Percentiles rank a stretch among this genome's conserved stretches.
Evolutionary conservation across 805 yeast species (phyloP).

Genomic region (Saccharomyces jurei): DNA sequence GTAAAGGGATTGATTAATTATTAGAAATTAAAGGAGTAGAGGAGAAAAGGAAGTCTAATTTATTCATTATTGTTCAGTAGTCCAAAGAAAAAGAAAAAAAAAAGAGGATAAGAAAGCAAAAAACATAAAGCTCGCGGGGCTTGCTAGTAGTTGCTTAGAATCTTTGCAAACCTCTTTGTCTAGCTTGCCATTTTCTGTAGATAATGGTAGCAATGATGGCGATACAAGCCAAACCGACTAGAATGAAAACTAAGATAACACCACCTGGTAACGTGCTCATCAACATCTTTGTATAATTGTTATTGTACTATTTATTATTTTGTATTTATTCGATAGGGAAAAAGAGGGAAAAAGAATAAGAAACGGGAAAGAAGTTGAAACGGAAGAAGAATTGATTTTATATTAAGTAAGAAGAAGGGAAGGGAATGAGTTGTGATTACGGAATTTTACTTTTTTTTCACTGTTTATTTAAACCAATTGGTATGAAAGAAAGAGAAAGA

Average conservation of each 20-base stretch:
- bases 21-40: neutral
- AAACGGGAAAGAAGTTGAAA: neutral
- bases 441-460: neutral
- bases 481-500: neutral
- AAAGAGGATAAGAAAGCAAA: neutral
- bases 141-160: slow-evolving; percentile 17
- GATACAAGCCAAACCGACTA: slow-evolving; percentile 30
- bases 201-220: slow-evolving; percentile 25
- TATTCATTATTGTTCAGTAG: neutral
- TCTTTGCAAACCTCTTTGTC: slow-evolving; percentile 34
- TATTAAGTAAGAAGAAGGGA: neutral
- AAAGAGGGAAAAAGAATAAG: neutral
- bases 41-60: neutral
- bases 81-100: neutral
- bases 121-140: neutral
- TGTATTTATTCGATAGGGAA: neutral
- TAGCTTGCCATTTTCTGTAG: slow-evolving; percentile 31
- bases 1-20: neutral
- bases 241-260: slow-evolving; percentile 59
- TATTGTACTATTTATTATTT: slow-evolving; percentile 2
- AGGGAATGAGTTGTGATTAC: neutral
- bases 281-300: slow-evolving; percentile 22
- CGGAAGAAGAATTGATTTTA: neutral
- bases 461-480: neutral
- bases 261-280: slow-evolving; percentile 53